Conservation (phyloP, 495 filamentous ascomycete species). For the Lasiosphaeria hispida region DNA sequence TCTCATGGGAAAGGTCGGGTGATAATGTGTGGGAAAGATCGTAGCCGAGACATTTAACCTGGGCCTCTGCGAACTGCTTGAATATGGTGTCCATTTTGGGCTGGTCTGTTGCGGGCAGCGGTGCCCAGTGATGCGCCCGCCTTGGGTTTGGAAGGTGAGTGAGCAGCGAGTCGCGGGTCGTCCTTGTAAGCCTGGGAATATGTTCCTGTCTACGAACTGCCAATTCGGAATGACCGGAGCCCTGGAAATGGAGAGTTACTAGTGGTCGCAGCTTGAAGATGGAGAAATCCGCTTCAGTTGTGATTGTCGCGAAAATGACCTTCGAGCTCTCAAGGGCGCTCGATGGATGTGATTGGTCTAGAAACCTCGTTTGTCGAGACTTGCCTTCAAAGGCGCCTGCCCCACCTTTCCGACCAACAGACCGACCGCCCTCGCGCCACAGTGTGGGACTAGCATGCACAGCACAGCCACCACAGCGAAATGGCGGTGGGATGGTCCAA, state of each 20-base stretch:
- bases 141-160: too few relatives aligned
- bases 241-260: too few relatives aligned
- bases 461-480: constrained; percentile 23
- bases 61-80: constrained; percentile 59
- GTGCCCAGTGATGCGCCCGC: too few relatives aligned
- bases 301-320: too few relatives aligned
- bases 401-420: not conserved
- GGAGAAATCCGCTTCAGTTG: too few relatives aligned
- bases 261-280: too few relatives aligned
- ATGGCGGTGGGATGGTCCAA: constrained; percentile 17
- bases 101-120: not conserved
- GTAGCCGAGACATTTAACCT: constrained; percentile 56
- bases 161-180: too few relatives aligned
- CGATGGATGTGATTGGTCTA: too few relatives aligned
- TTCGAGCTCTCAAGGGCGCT: too few relatives aligned
- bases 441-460: constrained; percentile 6
- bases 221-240: too few relatives aligned
- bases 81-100: constrained; percentile 55
- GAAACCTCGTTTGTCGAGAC: not conserved
- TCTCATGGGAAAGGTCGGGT: constrained; percentile 57
- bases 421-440: not conserved
- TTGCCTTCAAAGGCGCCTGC: not conserved
- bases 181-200: too few relatives aligned
- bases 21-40: constrained; percentile 66
- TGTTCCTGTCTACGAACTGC: too few relatives aligned